Conservation (phyloP, 2,329 filamentous ascomycete species). For the Colletotrichum musicola region DNA sequence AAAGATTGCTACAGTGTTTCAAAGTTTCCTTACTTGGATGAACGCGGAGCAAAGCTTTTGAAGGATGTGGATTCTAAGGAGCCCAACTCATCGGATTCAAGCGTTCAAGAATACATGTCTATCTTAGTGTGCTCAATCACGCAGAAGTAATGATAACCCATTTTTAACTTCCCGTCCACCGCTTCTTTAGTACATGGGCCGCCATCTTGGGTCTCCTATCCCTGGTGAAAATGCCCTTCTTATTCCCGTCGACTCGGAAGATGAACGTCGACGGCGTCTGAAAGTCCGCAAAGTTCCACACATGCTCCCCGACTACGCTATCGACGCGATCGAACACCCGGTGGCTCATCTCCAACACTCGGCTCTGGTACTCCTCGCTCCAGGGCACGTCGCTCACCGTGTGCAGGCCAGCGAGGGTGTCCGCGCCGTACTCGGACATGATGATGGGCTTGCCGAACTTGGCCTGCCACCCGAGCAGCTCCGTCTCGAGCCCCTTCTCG, state of each 20-base stretch:
- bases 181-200: slow-evolving; percentile 35
- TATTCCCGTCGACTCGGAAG: slow-evolving; percentile 42
- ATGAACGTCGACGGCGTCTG: slow-evolving; percentile 40
- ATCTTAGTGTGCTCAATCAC: too few relatives aligned
- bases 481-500: slow-evolving; percentile 42
- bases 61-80: too few relatives aligned
- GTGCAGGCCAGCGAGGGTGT: slow-evolving; percentile 46
- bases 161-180: slow-evolving; percentile 27
- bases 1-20: too few relatives aligned
- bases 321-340: slow-evolving; percentile 46
- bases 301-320: slow-evolving; percentile 46
- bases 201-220: slow-evolving; percentile 42
- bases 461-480: slow-evolving; percentile 42
- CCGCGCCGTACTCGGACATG: slow-evolving; percentile 47
- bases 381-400: slow-evolving; percentile 43
- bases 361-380: slow-evolving; percentile 47
- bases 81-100: too few relatives aligned
- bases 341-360: slow-evolving; percentile 46
- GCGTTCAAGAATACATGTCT: too few relatives aligned
- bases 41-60: too few relatives aligned
- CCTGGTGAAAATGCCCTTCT: slow-evolving; percentile 44
- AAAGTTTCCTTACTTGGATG: too few relatives aligned
- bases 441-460: slow-evolving; percentile 47
- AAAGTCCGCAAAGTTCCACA: slow-evolving; percentile 46
- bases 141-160: too few relatives aligned